These are phyloP conservation scores for Mycena maculata DNA, from an alignment of 768 basidiomycete genomes.

Conservation along the genomic window DNA sequence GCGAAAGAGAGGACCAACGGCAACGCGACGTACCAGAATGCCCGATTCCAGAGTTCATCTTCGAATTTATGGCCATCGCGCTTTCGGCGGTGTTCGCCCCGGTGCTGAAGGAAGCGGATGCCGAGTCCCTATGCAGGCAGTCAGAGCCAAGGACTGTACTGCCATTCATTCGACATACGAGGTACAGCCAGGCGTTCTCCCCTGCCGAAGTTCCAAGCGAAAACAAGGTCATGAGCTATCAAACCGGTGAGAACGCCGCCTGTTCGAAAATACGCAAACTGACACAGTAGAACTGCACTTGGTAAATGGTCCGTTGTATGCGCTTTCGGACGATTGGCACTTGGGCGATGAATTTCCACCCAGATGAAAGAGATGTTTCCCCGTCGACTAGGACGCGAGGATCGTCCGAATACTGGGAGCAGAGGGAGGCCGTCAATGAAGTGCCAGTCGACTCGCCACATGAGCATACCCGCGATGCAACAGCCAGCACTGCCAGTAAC, in stretches of 20 bases:
- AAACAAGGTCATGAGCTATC: conserved; percentile 48
- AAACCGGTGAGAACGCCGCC: neutral
- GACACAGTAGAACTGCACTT: conserved; percentile 61
- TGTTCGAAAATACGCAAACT: conserved; percentile 18
- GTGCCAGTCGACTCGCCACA: no score
- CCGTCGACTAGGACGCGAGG: conserved; percentile 51
- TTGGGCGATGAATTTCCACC: conserved; percentile 57
- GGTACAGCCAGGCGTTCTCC: conserved; percentile 54
- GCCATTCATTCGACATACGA: neutral
- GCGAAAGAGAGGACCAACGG: neutral
- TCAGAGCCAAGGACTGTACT: neutral
- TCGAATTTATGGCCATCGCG: conserved; percentile 47
- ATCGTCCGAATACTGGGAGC: conserved; percentile 60
- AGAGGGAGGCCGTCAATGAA: no score
- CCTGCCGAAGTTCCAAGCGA: conserved; percentile 53
- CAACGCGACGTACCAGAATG: conserved; percentile 47
- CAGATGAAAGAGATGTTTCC: conserved; percentile 35
- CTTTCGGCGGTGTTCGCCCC: conserved; percentile 60
- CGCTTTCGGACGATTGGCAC: conserved; percentile 60
- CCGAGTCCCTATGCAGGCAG: conserved; percentile 47
- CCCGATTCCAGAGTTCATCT: conserved; percentile 63
- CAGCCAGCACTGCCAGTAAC: conserved; percentile 52
- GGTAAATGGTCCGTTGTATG: conserved; percentile 48
- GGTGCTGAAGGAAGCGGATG: conserved; percentile 63
- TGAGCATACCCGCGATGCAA: no score